Conservation (phyloP, 768 basidiomycete genomes). For the Boletus sp. region DNA sequence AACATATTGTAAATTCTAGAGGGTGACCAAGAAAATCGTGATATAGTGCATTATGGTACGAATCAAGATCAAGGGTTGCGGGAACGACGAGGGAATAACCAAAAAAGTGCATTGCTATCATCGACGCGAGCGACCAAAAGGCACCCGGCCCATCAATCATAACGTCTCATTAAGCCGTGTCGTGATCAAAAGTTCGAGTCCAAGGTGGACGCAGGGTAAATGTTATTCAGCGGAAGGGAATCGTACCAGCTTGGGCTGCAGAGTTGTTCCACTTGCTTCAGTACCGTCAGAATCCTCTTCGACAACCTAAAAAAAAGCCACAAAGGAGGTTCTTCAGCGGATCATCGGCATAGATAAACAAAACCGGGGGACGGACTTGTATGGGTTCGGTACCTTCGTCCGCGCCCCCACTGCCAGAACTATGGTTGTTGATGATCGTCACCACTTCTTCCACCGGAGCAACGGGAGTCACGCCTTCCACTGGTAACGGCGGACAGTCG, state of each 20-base stretch:
- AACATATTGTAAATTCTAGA: slow-evolving; percentile 17
- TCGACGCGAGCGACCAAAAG: neutral
- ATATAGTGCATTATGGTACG: neutral
- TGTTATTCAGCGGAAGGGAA: slow-evolving; percentile 40
- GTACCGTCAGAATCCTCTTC: neutral
- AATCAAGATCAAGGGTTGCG: neutral
- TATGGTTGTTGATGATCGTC: neutral
- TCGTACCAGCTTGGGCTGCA: slow-evolving; percentile 26
- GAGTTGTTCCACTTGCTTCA: neutral
- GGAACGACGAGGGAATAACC: neutral
- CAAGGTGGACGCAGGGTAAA: slow-evolving; percentile 9
- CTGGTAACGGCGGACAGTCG: neutral
- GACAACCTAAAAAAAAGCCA: slow-evolving; percentile 12
- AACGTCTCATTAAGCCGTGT: neutral
- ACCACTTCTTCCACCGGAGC: neutral
- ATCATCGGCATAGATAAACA: neutral
- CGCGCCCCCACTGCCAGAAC: neutral
- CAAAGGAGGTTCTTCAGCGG: slow-evolving; percentile 15
- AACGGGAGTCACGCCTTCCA: neutral
- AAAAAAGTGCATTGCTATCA: neutral
- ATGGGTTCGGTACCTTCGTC: neutral
- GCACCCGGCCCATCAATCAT: neutral
- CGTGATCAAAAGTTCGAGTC: slow-evolving; percentile 1
- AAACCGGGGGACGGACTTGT: slow-evolving; percentile 23
- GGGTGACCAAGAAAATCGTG: neutral